Conservation (phyloP, 1,139 yeast genomes). For the Meyerozyma carpophila region DNA sequence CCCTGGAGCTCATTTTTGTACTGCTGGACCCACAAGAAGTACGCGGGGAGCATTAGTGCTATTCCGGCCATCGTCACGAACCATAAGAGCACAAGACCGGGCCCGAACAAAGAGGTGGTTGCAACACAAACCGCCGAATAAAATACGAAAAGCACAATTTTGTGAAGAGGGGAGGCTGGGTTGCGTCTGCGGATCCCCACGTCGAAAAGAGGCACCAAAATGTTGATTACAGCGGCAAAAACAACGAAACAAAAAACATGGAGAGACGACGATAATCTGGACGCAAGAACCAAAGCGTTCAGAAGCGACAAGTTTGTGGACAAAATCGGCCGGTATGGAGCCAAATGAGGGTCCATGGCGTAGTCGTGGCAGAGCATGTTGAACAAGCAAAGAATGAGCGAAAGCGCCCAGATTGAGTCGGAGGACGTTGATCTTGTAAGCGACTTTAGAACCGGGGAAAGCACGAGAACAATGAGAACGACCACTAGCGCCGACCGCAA, state of each 20-base stretch:
- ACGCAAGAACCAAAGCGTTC: conserved; percentile 85
- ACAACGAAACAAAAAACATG: conserved; percentile 80
- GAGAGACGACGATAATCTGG: conserved; percentile 67
- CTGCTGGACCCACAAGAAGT: conserved; percentile 66
- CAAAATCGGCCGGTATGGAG: conserved; percentile 50
- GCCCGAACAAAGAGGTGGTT: conserved; percentile 32
- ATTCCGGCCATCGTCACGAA: conserved; percentile 41
- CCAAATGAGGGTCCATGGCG: conserved; percentile 32
- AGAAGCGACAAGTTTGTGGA: conserved; percentile 82
- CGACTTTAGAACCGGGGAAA: conserved; percentile 87
- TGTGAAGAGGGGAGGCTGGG: conserved; percentile 21
- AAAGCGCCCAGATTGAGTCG: conserved; percentile 92
- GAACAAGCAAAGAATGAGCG: conserved; percentile 68
- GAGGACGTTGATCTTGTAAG: conserved; percentile 85
- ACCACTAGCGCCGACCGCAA: conserved; percentile 54
- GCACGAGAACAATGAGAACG: conserved; percentile 62
- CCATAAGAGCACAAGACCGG: conserved; percentile 44
- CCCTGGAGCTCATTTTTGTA: conserved; percentile 88
- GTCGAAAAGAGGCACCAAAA: conserved; percentile 67
- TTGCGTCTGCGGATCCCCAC: conserved; percentile 46
- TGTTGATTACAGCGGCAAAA: conserved; percentile 66
- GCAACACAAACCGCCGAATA: conserved; percentile 18
- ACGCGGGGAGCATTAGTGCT: conserved; percentile 58
- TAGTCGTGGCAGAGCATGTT: conserved; percentile 70
- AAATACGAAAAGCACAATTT: conserved; percentile 22